These are phyloP conservation scores for Cutaneotrichosporon sp. DNA, from an alignment of 1,284 basidiomycete species.

Conservation along the genomic window DNA sequence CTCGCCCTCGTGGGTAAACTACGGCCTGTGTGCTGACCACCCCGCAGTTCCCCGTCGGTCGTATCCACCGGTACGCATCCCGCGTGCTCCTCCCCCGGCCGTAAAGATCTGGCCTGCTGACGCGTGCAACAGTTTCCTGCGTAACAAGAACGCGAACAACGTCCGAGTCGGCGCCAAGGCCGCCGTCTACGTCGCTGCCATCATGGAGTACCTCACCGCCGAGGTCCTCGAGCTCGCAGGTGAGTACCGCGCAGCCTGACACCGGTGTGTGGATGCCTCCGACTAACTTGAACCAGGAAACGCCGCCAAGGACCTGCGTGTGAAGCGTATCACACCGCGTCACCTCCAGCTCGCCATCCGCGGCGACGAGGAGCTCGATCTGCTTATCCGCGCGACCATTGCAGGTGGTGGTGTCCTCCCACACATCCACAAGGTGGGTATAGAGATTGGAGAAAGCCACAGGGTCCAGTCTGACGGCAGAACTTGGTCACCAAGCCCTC, in stretches of 20 bases:
- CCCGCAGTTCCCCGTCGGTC: conserved; percentile 42
- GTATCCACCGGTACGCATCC: conserved; percentile 39
- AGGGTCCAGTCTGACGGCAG: conserved; percentile 14
- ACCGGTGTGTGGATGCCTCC: no score
- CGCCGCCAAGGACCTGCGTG: conserved; percentile 90
- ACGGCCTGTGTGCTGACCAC: conserved; percentile 1
- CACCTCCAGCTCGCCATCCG: conserved; percentile 63
- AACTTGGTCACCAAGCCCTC: conserved; percentile 28
- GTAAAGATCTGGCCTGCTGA: background rate
- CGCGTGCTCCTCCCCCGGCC: background rate
- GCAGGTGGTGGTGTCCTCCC: conserved; percentile 85
- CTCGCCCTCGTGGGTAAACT: background rate
- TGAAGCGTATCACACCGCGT: conserved; percentile 96
- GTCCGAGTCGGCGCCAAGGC: conserved; percentile 54
- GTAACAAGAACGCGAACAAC: conserved; percentile 86
- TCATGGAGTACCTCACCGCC: conserved; percentile 50
- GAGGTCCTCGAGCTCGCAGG: conserved; percentile 51
- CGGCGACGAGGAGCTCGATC: conserved; percentile 70
- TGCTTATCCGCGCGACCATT: conserved; percentile 54
- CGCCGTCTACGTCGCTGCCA: conserved; percentile 49
- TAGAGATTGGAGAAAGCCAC: no score
- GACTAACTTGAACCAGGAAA: conserved; percentile 59
- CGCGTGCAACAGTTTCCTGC: conserved; percentile 64
- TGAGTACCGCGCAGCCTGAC: conserved; percentile 20
- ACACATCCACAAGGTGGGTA: conserved; percentile 80